A percentile compares a stretch with the other conserved stretches of the same genome.
phyloP scores from a whole-genome alignment of 83 land plant genomes.

The Picea abies region DNA sequence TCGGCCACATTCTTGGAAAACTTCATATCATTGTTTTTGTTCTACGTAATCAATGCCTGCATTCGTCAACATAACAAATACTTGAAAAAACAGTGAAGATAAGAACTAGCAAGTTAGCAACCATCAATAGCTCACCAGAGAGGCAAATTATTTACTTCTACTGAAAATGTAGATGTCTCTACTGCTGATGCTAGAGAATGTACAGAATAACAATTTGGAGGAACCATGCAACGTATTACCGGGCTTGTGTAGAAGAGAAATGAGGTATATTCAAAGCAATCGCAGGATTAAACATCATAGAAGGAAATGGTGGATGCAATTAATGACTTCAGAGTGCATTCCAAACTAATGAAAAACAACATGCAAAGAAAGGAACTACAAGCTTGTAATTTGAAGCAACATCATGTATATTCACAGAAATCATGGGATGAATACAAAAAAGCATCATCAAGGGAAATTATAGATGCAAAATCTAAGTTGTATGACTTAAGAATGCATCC shows the following conservation, averaged over 20 bases:
- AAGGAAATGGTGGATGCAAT: no score
- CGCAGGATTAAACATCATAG: not conserved
- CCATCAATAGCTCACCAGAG: not conserved
- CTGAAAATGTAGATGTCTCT: not conserved
- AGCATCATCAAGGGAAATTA: no score
- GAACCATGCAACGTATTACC: not conserved
- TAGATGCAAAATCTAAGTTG: not conserved
- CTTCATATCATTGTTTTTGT: not conserved
- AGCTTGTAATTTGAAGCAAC: not conserved
- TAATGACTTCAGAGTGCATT: no score
- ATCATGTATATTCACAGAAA: not conserved
- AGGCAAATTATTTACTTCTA: not conserved
- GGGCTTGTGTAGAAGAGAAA: not conserved
- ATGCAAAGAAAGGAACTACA: not conserved
- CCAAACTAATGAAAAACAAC: not conserved
- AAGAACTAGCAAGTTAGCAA: not conserved
- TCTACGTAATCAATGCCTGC: not conserved
- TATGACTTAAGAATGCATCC: not conserved
- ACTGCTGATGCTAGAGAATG: not conserved
- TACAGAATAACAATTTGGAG: not conserved
- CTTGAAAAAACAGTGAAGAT: not conserved
- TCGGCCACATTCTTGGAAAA: not conserved
- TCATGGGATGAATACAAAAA: not conserved
- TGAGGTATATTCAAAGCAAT: not conserved
- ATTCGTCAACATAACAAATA: constrained; percentile 5